phyloP scores from a whole-genome alignment of 768 basidiomycete genomes.

The Sarcodon sp. region DNA sequence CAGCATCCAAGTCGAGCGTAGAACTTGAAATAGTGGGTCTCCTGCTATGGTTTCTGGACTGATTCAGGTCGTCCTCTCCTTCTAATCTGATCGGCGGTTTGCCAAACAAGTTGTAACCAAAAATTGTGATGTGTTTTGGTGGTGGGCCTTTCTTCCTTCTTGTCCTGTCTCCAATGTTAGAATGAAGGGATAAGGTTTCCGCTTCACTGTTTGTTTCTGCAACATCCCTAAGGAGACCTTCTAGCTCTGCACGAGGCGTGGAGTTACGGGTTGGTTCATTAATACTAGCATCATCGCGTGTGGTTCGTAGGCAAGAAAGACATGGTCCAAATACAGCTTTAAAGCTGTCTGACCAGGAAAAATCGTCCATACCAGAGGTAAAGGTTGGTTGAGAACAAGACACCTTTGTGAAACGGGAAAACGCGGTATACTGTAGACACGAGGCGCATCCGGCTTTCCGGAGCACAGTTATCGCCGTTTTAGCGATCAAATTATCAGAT shows the following conservation, averaged over 20 bases:
- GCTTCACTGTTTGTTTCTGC: constrained; percentile 38
- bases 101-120: constrained; percentile 62
- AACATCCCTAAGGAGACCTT: constrained; percentile 39
- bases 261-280: constrained; percentile 6
- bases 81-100: constrained; percentile 44
- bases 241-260: constrained; percentile 17
- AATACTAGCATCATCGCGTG: constrained; percentile 20
- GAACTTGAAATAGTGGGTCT: constrained; percentile 15
- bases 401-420: background rate
- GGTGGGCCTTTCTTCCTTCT: constrained; percentile 18
- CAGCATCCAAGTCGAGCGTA: constrained; percentile 62
- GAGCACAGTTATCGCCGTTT: background rate
- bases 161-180: constrained; percentile 32
- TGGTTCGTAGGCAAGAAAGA: constrained; percentile 35
- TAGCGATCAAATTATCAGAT: background rate
- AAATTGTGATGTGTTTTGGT: constrained; percentile 35
- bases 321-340: constrained; percentile 48
- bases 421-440: background rate
- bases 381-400: background rate
- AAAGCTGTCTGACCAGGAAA: constrained; percentile 53
- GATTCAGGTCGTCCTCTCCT: constrained; percentile 21
- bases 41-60: background rate
- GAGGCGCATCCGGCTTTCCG: background rate
- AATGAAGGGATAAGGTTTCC: constrained; percentile 54
- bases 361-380: constrained; percentile 22